A percentile compares a stretch with the other conserved stretches of the same genome.
Conservation (phyloP, 306 rosid genomes). For the Malus asiatica region DNA sequence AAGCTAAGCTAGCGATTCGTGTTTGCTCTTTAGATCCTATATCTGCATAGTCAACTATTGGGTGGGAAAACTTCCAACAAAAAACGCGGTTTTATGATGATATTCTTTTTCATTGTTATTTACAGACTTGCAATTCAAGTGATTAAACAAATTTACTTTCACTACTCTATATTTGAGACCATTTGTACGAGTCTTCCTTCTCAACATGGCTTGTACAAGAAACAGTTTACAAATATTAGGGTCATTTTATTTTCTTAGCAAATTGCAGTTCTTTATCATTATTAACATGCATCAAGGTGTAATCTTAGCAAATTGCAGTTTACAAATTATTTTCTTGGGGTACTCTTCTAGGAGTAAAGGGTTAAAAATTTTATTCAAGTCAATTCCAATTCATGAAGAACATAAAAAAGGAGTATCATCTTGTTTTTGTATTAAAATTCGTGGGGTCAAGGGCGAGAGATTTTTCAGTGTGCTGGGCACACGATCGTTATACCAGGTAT, state of each 20-base stretch:
- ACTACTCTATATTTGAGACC: neutral
- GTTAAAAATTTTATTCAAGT: neutral
- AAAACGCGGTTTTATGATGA: neutral
- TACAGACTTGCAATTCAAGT: neutral
- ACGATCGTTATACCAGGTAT: rapidly evolving
- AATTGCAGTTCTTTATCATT: neutral
- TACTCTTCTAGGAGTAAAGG: neutral
- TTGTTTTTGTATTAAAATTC: neutral
- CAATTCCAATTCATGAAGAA: neutral
- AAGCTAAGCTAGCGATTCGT: neutral
- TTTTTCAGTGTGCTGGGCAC: no score
- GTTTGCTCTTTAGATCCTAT: no score
- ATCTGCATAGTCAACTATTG: neutral
- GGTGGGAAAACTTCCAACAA: neutral
- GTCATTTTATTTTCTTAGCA: neutral
- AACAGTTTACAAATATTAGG: neutral
- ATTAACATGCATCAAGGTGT: neutral
- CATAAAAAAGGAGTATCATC: no score
- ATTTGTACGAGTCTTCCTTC: neutral
- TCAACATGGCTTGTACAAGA: neutral
- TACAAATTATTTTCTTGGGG: neutral
- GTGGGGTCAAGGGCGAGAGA: neutral
- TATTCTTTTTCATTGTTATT: neutral
- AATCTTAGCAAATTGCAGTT: neutral
- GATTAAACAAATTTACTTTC: neutral